A percentile compares a stretch with the other conserved stretches of the same genome.
Evolutionary conservation across 225 moss, liverwort and hornwort genomes (phyloP).

Genomic region (Straminergon stramineum): DNA sequence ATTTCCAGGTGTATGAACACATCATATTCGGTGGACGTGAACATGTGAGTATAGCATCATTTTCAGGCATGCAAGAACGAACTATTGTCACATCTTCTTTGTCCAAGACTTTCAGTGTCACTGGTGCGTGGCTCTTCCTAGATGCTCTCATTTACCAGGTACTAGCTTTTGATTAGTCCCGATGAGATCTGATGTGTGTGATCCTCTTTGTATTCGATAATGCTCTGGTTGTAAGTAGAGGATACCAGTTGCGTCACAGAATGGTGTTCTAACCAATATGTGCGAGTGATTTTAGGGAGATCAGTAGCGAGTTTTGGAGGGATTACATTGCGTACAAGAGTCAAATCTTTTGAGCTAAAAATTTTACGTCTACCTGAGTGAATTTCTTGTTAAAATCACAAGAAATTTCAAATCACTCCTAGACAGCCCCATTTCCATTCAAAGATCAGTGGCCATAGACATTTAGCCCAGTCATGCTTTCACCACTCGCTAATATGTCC

Average conservation of each 20-base stretch:
- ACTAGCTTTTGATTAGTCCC: neutral
- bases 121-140: conserved; percentile 33
- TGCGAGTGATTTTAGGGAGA: neutral
- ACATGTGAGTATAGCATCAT: conserved; percentile 68
- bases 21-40: conserved; percentile 46
- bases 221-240: neutral
- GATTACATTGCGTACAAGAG: neutral
- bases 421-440: neutral
- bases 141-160: neutral
- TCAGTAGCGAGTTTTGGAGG: neutral
- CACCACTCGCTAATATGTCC: neutral
- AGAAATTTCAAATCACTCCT: neutral
- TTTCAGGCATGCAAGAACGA: conserved; percentile 80
- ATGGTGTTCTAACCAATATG: neutral
- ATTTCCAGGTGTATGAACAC: conserved; percentile 81
- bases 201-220: neutral
- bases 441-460: neutral
- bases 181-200: neutral
- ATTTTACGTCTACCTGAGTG: neutral
- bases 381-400: too few species aligned
- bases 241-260: neutral
- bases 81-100: conserved; percentile 89
- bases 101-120: conserved; percentile 94
- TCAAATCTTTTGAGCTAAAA: neutral
- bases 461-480: neutral